Conservation (phyloP, 257 asterid species). For the Solanum habrochaites region DNA sequence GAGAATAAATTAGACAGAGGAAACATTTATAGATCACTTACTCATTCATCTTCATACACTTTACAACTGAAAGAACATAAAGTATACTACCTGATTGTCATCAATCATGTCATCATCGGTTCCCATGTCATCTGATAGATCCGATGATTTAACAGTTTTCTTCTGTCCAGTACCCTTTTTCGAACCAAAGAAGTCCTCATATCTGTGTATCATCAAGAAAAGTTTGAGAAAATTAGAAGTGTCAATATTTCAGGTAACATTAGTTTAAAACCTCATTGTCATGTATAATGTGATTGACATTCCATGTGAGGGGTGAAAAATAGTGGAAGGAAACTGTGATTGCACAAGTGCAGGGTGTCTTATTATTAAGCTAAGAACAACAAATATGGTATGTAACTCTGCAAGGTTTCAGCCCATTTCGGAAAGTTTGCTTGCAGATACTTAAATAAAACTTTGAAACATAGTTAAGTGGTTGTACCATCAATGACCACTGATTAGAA, state of each 20-base stretch:
- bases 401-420: background rate
- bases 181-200: slow-evolving; percentile 65
- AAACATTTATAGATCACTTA: background rate
- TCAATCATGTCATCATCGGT: slow-evolving; percentile 25
- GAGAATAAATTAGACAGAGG: background rate
- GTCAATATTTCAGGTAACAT: background rate
- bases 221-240: background rate
- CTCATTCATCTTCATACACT: background rate
- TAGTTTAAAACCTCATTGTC: background rate
- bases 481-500: background rate
- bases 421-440: background rate
- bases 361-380: background rate
- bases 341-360: background rate
- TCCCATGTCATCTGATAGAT: slow-evolving; percentile 41
- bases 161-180: slow-evolving; percentile 24
- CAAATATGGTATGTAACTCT: background rate
- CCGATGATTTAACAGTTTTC: slow-evolving; percentile 32
- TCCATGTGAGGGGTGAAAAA: background rate
- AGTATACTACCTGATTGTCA: slow-evolving; percentile 24
- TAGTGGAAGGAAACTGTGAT: background rate
- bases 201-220: background rate
- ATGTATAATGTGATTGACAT: background rate
- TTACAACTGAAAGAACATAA: background rate
- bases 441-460: background rate
- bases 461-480: background rate